Evolutionary conservation across 202 grass and related monocot genomes (phyloP), one percentile per base, ranked within the genome.

Genomic region (Carex arenaria): DNA sequence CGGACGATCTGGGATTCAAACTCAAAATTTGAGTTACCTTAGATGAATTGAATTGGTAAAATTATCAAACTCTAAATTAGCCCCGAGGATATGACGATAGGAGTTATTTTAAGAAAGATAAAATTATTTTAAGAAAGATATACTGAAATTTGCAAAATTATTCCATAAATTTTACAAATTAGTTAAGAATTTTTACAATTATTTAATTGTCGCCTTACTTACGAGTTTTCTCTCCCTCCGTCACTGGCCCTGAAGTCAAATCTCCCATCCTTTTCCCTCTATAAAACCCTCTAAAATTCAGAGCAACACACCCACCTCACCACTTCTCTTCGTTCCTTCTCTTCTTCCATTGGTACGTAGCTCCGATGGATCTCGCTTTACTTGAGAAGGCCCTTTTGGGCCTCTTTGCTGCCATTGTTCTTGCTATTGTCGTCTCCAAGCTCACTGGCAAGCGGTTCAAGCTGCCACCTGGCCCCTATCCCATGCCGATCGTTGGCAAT

Each of bases 351-450:
- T 64, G 56, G 78, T 14, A 47, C 59, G 26, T 20, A 51, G 61
- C 15, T 38, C 64, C 4, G 47, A 96, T 97, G 93, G 91, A 97
- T 84, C 71, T 89, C 47, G 30, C 61, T 36, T 80, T 97, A 23
- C 14, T 97, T 15, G 93, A 97, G 87, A 97, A 93, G 91, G 87
- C 82, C 85, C 93, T 97, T 4, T 62, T 97, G 82, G 91, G 87
- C 10, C 91, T 97, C 32, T 97, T 93, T 67, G 91, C 74, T 49
- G 91, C 91, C 20, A 87, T 85, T 5, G 82, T 89, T 65, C 28
- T 93, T 2, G 91, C 91, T 55, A 79, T 97, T 6, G 84, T 73
- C 14, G 87, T 93, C 1, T 87, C 91, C 0, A 97, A 97, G 85
- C 78, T 93, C 0, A 78, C 90, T 2, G 93, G 91, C 6, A 91